These are phyloP conservation scores for Craspedostauros australis DNA, from an alignment of 108 stramenopile species.

Conservation along the genomic window DNA sequence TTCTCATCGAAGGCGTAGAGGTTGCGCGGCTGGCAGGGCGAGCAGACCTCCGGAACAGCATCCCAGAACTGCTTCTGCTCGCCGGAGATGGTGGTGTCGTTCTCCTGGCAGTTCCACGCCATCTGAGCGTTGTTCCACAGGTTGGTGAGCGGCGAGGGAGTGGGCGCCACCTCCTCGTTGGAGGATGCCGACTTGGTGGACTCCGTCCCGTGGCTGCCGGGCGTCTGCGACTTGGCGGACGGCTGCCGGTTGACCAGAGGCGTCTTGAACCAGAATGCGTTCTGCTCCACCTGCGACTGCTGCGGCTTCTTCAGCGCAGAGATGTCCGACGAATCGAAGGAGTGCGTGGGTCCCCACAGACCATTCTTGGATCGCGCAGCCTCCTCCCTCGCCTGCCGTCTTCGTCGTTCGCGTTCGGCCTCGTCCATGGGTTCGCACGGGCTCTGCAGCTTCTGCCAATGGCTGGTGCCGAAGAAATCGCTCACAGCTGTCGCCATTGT, in stretches of 20 bases:
- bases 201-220: slow-evolving; percentile 4
- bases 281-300: background rate
- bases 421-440: too few species aligned
- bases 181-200: slow-evolving; percentile 17
- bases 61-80: slow-evolving; percentile 8
- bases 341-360: slow-evolving; percentile 29
- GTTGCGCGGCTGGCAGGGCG: slow-evolving; percentile 12
- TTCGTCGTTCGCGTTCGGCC: slow-evolving; percentile 8
- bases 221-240: background rate
- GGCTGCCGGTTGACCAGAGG: background rate
- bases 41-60: slow-evolving; percentile 9
- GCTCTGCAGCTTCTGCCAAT: too few species aligned
- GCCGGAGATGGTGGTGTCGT: background rate
- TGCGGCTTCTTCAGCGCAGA: slow-evolving; percentile 15
- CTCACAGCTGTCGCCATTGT: too few species aligned
- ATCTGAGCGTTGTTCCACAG: slow-evolving; percentile 13
- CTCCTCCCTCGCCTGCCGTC: slow-evolving; percentile 12
- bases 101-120: background rate
- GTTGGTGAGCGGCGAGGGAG: background rate
- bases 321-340: too few species aligned
- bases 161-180: slow-evolving; percentile 6
- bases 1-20: too few species aligned
- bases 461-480: too few species aligned
- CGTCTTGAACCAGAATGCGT: background rate
- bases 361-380: slow-evolving; percentile 12